Conservation (phyloP, 2,329 filamentous ascomycete genomes). For the Ascochyta fabae region DNA sequence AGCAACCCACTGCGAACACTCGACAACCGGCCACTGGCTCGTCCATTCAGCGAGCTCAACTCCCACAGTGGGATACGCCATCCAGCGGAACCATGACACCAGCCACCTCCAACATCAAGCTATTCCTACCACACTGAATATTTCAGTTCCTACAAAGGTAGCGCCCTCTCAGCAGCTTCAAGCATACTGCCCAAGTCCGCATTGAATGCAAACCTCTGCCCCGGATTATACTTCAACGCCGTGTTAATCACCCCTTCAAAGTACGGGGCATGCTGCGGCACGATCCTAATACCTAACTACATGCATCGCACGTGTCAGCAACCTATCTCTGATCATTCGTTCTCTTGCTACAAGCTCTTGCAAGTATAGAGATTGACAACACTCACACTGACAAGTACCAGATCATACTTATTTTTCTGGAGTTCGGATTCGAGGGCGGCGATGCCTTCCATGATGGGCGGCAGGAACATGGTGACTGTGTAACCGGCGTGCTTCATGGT, state of each 20-base stretch:
- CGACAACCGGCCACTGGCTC: too few species aligned
- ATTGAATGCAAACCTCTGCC: conserved; percentile 11
- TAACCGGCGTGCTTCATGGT: conserved; percentile 1
- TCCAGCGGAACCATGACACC: too few species aligned
- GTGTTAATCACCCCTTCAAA: conserved; percentile 8
- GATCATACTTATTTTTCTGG: not conserved
- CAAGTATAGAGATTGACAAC: too few species aligned
- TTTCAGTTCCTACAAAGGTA: not conserved
- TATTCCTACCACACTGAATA: not conserved
- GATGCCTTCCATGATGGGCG: conserved; percentile 2
- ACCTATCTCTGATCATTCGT: not conserved
- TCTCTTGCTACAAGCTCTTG: too few species aligned
- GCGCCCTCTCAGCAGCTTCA: conserved; percentile 2
- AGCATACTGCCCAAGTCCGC: conserved; percentile 2
- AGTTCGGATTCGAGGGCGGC: not conserved
- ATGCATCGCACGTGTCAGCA: not conserved
- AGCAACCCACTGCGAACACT: not conserved
- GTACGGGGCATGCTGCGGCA: conserved; percentile 8
- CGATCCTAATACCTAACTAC: not conserved
- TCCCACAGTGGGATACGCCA: too few species aligned
- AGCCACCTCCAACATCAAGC: not conserved
- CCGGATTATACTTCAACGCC: conserved; percentile 4
- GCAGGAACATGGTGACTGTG: not conserved
- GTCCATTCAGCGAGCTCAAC: too few species aligned
- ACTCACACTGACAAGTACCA: conserved; percentile 5